phyloP scores from a whole-genome alignment of 2,329 filamentous ascomycete genomes.

The Diaporthe nobilis region DNA sequence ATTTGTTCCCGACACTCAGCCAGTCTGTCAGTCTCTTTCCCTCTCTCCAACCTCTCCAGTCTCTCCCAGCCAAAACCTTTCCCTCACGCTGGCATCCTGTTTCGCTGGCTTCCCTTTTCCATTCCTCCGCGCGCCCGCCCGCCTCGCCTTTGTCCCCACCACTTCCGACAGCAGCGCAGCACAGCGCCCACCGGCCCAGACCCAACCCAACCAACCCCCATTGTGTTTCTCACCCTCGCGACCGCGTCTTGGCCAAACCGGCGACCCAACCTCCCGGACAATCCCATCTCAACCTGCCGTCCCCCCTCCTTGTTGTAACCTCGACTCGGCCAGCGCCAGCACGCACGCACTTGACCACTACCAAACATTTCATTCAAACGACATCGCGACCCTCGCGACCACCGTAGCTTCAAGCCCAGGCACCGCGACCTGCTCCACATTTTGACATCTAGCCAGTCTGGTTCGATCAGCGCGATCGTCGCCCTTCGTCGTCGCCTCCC shows the following conservation, averaged over 20 bases:
- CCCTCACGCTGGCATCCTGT: background rate
- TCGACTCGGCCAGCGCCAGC: conserved; percentile 16
- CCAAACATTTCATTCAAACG: conserved; percentile 7
- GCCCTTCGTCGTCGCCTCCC: conserved; percentile 43
- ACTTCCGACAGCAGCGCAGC: conserved; percentile 27
- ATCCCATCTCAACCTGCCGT: background rate
- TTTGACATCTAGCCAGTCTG: conserved; percentile 45
- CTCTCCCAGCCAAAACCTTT: background rate
- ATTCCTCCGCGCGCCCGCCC: conserved; percentile 30
- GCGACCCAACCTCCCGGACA: conserved; percentile 25
- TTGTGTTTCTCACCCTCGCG: conserved; percentile 35
- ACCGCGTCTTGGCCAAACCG: conserved; percentile 35
- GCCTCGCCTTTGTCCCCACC: conserved; percentile 35
- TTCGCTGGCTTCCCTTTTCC: background rate
- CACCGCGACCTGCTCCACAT: conserved; percentile 43
- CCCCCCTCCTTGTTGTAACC: background rate
- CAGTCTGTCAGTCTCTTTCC: background rate
- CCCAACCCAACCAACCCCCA: conserved; percentile 10
- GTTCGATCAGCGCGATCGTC: conserved; percentile 52
- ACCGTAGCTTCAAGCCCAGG: conserved; percentile 25
- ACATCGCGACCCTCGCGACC: conserved; percentile 28
- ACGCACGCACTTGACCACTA: conserved; percentile 12
- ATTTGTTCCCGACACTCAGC: conserved; percentile 20
- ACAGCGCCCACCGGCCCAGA: conserved; percentile 21
- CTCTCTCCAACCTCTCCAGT: conserved; percentile 1